A percentile compares a stretch with the other conserved stretches of the same genome.
Conservation (phyloP, 169 alveolate genomes). For the Plasmodium gonderi region DNA sequence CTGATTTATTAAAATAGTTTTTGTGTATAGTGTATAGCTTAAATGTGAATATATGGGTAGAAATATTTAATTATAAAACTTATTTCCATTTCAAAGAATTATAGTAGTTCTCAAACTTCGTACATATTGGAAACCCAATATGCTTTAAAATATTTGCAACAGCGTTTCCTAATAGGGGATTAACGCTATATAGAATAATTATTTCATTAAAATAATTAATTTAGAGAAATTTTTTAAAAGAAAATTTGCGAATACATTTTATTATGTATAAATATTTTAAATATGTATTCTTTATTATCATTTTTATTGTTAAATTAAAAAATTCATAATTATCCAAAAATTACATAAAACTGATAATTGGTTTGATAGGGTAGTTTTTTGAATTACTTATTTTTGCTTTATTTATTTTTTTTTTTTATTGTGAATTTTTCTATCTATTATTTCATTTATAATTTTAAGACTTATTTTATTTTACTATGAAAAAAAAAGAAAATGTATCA, state of each 20-base stretch:
- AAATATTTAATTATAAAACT: not conserved
- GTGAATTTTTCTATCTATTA: not conserved
- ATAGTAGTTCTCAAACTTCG: not conserved
- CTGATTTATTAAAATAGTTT: not conserved
- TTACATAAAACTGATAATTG: not conserved
- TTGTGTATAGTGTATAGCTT: not conserved
- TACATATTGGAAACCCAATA: not conserved
- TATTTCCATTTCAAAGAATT: not conserved
- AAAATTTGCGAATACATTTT: not conserved
- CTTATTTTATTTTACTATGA: not conserved
- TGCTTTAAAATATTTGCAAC: not conserved
- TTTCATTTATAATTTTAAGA: not conserved
- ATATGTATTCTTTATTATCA: not conserved
- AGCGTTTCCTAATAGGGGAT: not conserved
- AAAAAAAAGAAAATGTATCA: not conserved
- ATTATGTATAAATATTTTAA: not conserved
- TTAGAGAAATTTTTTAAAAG: not conserved
- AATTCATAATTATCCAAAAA: not conserved
- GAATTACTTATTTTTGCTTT: not conserved
- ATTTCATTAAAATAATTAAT: not conserved
- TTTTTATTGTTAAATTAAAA: not conserved
- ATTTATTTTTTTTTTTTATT: not conserved
- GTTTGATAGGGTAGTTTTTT: not conserved
- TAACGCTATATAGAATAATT: not conserved
- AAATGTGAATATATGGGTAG: not conserved